Evolutionary conservation across 2,329 filamentous ascomycete genomes (phyloP).

Genomic region (Didymosphaeria variabile): DNA sequence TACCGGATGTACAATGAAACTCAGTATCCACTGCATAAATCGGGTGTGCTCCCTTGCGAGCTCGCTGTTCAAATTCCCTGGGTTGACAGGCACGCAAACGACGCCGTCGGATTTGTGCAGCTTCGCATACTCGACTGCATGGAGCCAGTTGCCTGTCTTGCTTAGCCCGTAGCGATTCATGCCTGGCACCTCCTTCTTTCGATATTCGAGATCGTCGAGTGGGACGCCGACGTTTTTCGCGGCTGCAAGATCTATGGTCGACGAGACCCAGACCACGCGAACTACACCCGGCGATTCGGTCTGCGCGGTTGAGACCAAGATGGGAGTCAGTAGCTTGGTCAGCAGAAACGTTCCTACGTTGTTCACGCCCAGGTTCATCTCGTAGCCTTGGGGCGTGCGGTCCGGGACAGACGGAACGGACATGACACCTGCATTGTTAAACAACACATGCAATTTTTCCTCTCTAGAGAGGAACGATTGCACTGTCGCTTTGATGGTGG

Average conservation of each 20-base stretch:
- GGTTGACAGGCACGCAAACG: slow-evolving; percentile 40
- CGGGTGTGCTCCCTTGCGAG: neutral
- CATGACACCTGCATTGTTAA: slow-evolving; percentile 39
- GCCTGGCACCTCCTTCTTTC: neutral
- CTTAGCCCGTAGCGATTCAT: slow-evolving; percentile 16
- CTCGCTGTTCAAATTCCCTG: slow-evolving; percentile 46
- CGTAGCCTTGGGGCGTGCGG: slow-evolving; percentile 35
- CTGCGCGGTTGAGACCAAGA: slow-evolving; percentile 35
- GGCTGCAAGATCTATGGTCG: slow-evolving; percentile 15
- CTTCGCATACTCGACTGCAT: slow-evolving; percentile 22
- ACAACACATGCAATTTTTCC: slow-evolving; percentile 50
- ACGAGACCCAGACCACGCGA: slow-evolving; percentile 25
- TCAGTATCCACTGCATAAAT: neutral
- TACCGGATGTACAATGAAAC: neutral
- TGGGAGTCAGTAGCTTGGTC: slow-evolving; percentile 42
- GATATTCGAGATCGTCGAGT: neutral
- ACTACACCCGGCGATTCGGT: slow-evolving; percentile 27
- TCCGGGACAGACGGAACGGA: slow-evolving; percentile 24
- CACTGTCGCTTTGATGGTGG: slow-evolving; percentile 14
- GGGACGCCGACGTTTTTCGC: slow-evolving; percentile 17
- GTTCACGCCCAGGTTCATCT: slow-evolving; percentile 49
- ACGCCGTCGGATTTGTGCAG: slow-evolving; percentile 14
- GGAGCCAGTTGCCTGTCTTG: slow-evolving; percentile 29
- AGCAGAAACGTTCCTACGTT: slow-evolving; percentile 47
- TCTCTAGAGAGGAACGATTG: slow-evolving; percentile 36